Evolutionary conservation across 257 asterid genomes (phyloP).

Genomic region (Voacanga thouarsii): DNA sequence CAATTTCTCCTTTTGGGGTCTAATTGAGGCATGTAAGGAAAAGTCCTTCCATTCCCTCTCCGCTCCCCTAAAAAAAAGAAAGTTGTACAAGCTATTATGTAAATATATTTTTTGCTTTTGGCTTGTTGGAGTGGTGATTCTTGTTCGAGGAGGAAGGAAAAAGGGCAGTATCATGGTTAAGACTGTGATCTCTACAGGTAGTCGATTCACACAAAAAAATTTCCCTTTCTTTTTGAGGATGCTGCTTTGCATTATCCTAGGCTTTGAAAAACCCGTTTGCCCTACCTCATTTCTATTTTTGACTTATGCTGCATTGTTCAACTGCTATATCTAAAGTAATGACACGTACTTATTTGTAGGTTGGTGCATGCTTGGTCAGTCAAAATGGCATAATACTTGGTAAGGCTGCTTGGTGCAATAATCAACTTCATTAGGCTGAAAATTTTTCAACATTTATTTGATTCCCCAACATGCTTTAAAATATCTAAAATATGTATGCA

Average conservation of each 20-base stretch:
- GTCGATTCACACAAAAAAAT: too few species aligned
- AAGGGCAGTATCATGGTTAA: background rate
- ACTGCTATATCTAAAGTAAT: background rate
- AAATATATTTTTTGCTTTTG: background rate
- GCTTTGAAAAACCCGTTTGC: too few species aligned
- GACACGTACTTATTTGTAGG: slow-evolving; percentile 34
- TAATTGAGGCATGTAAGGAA: background rate
- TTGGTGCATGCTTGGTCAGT: slow-evolving; percentile 98
- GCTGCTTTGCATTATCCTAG: too few species aligned
- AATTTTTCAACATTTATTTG: background rate
- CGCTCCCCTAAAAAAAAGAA: too few species aligned
- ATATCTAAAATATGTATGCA: background rate
- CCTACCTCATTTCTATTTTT: too few species aligned
- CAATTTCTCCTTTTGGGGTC: background rate
- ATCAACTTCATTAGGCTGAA: background rate
- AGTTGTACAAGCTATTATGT: background rate
- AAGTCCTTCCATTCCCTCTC: background rate
- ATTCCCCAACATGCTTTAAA: background rate
- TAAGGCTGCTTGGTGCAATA: slow-evolving; percentile 33
- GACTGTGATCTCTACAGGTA: background rate
- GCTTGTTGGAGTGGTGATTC: background rate
- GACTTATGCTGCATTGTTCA: background rate
- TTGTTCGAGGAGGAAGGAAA: background rate
- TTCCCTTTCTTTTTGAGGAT: too few species aligned
- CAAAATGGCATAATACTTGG: slow-evolving; percentile 84